Conservation (phyloP, 805 yeast genomes). For the Metschnikowia santaceciliae region DNA sequence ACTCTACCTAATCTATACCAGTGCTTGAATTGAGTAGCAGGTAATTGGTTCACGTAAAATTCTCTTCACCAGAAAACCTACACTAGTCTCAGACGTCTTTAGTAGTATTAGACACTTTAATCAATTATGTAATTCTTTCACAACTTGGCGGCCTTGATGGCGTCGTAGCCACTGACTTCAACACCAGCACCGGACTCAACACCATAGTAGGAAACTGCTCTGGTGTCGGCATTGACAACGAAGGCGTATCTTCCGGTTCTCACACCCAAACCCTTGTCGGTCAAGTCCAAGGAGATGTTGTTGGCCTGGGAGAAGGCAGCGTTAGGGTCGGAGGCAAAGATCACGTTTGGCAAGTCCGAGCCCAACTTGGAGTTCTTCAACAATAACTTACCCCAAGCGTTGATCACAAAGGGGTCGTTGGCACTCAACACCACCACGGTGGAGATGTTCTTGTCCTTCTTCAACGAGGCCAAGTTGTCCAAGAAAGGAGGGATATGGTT, state of each 20-base stretch:
- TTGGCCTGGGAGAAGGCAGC: slow-evolving; percentile 30
- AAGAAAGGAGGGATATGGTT: slow-evolving; percentile 41
- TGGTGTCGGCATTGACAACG: slow-evolving; percentile 38
- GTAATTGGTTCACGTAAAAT: too few species aligned
- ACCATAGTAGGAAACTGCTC: slow-evolving; percentile 37
- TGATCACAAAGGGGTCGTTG: slow-evolving; percentile 41
- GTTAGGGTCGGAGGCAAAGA: slow-evolving; percentile 40
- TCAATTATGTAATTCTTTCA: slow-evolving; percentile 7
- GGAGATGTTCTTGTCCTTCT: slow-evolving; percentile 26
- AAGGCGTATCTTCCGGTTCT: slow-evolving; percentile 41
- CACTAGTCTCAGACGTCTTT: too few species aligned
- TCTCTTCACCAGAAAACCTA: too few species aligned
- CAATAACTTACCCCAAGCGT: slow-evolving; percentile 44
- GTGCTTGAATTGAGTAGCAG: too few species aligned
- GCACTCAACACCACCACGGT: slow-evolving; percentile 35
- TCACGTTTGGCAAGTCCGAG: slow-evolving; percentile 22
- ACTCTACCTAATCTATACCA: too few species aligned
- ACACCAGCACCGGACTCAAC: slow-evolving; percentile 32
- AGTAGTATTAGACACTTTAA: too few species aligned
- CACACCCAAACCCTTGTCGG: slow-evolving; percentile 34
- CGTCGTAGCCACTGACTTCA: slow-evolving; percentile 33
- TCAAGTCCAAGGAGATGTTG: slow-evolving; percentile 32
- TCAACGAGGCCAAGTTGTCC: slow-evolving; percentile 26
- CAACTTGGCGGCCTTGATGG: slow-evolving; percentile 35
- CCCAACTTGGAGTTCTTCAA: slow-evolving; percentile 21